A percentile compares a stretch with the other conserved stretches of the same genome.
These are phyloP conservation scores for Pseudogymnoascus sp. DNA, from an alignment of 2,329 filamentous ascomycete genomes.

Conservation along the genomic window DNA sequence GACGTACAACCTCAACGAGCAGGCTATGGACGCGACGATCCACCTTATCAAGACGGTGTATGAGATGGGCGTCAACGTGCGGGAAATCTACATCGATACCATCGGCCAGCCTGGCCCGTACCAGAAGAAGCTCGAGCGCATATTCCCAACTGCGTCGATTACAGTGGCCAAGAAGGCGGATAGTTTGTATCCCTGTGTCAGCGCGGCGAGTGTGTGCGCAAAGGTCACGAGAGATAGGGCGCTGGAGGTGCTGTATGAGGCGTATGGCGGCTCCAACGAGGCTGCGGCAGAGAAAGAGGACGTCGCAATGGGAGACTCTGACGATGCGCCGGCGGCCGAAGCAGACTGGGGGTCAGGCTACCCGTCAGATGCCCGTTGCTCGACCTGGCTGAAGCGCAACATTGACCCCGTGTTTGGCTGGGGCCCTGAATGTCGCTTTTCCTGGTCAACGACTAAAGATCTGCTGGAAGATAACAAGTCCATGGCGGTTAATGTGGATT, in stretches of 20 bases:
- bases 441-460: slow-evolving; percentile 92
- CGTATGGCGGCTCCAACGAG: slow-evolving; percentile 32
- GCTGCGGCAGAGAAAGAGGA: slow-evolving; percentile 23
- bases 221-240: slow-evolving; percentile 93
- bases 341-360: slow-evolving; percentile 83
- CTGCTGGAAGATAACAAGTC: slow-evolving; percentile 68
- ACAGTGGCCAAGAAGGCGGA: slow-evolving; percentile 89
- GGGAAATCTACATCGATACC: slow-evolving; percentile 91
- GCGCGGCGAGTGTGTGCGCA: slow-evolving; percentile 86
- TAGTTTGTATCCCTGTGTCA: slow-evolving; percentile 84
- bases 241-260: slow-evolving; percentile 67
- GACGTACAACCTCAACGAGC: slow-evolving; percentile 86
- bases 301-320: slow-evolving; percentile 16
- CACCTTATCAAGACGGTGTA: slow-evolving; percentile 71
- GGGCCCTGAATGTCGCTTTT: slow-evolving; percentile 87
- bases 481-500: slow-evolving; percentile 65
- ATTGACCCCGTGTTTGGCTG: slow-evolving; percentile 95
- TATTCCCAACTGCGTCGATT: slow-evolving; percentile 71
- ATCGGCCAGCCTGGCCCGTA: slow-evolving; percentile 77
- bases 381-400: slow-evolving; percentile 71
- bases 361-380: slow-evolving; percentile 75
- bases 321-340: slow-evolving; percentile 23
- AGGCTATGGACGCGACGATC: slow-evolving; percentile 88
- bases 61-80: slow-evolving; percentile 69
- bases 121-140: slow-evolving; percentile 71